Base-by-base conservation (phyloP, 257 asterid species). In the Orobanche coerulescens region DNA sequence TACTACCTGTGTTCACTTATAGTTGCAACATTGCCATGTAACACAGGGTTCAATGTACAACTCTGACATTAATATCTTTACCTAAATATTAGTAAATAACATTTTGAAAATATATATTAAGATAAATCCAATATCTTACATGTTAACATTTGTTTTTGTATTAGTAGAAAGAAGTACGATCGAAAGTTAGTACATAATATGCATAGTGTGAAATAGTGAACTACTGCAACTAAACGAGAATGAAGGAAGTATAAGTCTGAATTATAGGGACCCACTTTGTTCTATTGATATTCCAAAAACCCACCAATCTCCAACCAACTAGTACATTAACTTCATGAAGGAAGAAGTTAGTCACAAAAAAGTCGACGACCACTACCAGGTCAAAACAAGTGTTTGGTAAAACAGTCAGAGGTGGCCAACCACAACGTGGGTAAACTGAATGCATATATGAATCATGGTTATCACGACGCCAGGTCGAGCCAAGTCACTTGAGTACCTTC, bases 291-390 rank as follows among this genome's bases (percentile, higher is more conserved):
- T 33, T 28, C 44, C 51, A 36, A 39, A 34, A 66, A 67, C 61
- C 57, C 25, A 31, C 36, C 24, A 20, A 36, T 30, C 26, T 5
- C 59, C 14, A 60, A 6, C 39, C 31, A 34, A 28, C 61, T 52
- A 65, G 33, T 18, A 49, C 58, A 42, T 39, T 44, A 26, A 23
- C 7, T 26, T 15, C 40, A 50, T 26, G 8, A 43, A 55, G 39
- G 50, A 15, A n/a, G n/a, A n/a, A n/a, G n/a, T n/a, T n/a, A n/a
- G n/a, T n/a, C n/a, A n/a, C n/a, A n/a, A n/a, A n/a, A n/a, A n/a
- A n/a, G n/a, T n/a, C n/a, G n/a, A n/a, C n/a, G 44, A 42, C 59
- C 44, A 47, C 36, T 28, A 50, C 34, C 59, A 50, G 60, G 58
- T 37, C 53, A 34, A 48, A 14, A 12, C 5, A 46, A 57, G 67